Evolutionary conservation across 2,329 filamentous ascomycete genomes (phyloP).

Genomic region (Aspergillus fijiensis): DNA sequence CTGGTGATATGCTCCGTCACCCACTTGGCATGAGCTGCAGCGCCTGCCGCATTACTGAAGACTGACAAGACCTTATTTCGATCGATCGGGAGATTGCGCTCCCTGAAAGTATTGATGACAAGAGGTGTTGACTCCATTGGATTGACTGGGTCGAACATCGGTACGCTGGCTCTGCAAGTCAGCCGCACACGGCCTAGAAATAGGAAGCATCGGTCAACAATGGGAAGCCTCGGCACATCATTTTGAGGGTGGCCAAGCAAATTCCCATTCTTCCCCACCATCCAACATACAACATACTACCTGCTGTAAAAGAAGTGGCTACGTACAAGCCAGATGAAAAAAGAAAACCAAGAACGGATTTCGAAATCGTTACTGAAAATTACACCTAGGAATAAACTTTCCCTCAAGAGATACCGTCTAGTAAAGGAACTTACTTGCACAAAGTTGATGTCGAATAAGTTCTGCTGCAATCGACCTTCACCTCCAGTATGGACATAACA

Average conservation of each 20-base stretch:
- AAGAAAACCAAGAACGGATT: no score
- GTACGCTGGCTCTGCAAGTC: conserved; percentile 7
- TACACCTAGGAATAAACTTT: no score
- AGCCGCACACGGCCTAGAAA: no score
- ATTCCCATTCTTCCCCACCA: no score
- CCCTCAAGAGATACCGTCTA: no score
- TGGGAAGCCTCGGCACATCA: neutral
- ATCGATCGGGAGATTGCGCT: conserved; percentile 30
- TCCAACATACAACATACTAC: no score
- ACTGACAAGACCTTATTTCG: conserved; percentile 30
- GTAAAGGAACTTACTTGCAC: no score
- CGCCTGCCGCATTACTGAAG: conserved; percentile 22
- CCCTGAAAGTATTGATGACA: conserved; percentile 30
- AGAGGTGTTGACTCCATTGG: conserved; percentile 18
- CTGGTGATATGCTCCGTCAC: conserved; percentile 30
- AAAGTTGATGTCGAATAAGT: neutral
- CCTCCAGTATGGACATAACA: neutral
- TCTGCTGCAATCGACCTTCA: neutral
- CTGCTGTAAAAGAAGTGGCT: no score
- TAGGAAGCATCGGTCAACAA: no score
- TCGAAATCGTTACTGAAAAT: no score
- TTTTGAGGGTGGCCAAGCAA: no score
- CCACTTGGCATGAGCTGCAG: conserved; percentile 31
- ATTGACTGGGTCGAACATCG: neutral
- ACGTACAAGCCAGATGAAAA: no score